Evolutionary conservation across 345 rosid genomes (phyloP), one percentile per base, ranked within the genome.

Genomic region (Excoecaria agallocha): DNA sequence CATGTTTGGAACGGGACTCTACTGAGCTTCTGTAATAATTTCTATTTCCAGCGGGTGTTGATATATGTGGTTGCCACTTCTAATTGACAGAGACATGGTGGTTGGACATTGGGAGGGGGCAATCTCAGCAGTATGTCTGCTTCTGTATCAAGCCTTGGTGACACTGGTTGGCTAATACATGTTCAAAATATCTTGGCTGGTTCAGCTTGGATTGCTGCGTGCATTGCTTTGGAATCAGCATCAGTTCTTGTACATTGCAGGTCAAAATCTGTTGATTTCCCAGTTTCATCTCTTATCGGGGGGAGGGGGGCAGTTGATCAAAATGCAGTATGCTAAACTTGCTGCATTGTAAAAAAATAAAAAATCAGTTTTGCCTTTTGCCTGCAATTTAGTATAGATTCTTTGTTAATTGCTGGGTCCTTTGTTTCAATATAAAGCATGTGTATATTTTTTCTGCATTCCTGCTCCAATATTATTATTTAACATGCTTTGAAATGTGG

Each of bases 121-220:
- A 90, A 95, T 82, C 97, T 95, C 68, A 95, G 99, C 80, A 95
- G 98, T 83, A 95, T 95, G 99, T 95, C 99, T 79, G 99, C 99
- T 73, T 95, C 99, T 76, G 99, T 95, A 67, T 90, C 99, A 65
- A 87, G 96, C 65, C 93, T 93, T 17, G 99, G 99, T 73, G 98
- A 95, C 58, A 91, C 93, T 85, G 97, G 97, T 82, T 95, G 99
- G 99, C 84, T 95, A 81, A 91, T 86, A 82, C 99, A 95, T 84
- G 88, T 95, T 62, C 99, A 95, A 82, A 91, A 88, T 82, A 85
- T 95, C 77, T 86, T 95, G 86, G 98, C 99, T 84, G 99, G 99
- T 79, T 90, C 93, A 54, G 97, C 96, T 74, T 95, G 99, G 98
- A 95, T 95, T 77, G 97, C 94, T 75, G 99, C 96, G 65, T 97